These are phyloP conservation scores for Trichoderma sp. DNA, from an alignment of 2,329 filamentous ascomycete genomes.

Conservation along the genomic window DNA sequence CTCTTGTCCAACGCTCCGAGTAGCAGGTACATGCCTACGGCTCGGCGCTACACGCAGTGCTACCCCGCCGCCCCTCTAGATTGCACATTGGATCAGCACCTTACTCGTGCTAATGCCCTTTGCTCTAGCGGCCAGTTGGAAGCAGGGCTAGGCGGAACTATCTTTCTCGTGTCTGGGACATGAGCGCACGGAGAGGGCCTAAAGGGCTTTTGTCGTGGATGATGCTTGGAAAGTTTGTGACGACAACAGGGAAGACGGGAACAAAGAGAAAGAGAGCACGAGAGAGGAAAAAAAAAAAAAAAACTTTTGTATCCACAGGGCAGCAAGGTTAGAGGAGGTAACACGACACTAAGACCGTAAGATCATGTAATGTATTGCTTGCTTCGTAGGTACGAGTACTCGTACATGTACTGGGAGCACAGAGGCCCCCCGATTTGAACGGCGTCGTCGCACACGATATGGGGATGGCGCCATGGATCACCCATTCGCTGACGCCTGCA, in stretches of 20 bases:
- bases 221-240: neutral
- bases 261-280: neutral
- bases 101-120: conserved; percentile 11
- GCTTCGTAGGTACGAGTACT: neutral
- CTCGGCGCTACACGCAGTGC: conserved; percentile 14
- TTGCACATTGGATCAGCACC: conserved; percentile 19
- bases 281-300: neutral
- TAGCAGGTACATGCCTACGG: conserved; percentile 8
- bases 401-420: neutral
- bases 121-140: conserved; percentile 10
- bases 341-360: neutral
- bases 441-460: neutral
- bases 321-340: neutral
- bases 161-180: conserved; percentile 14
- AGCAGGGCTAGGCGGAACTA: conserved; percentile 11
- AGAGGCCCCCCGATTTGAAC: neutral
- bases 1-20: neutral
- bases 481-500: conserved; percentile 5
- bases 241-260: neutral
- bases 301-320: neutral
- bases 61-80: conserved; percentile 20
- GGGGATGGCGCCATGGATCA: neutral
- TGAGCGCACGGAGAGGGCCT: neutral
- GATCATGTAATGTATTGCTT: neutral
- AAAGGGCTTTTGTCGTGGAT: neutral